Conservation (phyloP, 441 rosid species). For the Francoa sonchifolia region DNA sequence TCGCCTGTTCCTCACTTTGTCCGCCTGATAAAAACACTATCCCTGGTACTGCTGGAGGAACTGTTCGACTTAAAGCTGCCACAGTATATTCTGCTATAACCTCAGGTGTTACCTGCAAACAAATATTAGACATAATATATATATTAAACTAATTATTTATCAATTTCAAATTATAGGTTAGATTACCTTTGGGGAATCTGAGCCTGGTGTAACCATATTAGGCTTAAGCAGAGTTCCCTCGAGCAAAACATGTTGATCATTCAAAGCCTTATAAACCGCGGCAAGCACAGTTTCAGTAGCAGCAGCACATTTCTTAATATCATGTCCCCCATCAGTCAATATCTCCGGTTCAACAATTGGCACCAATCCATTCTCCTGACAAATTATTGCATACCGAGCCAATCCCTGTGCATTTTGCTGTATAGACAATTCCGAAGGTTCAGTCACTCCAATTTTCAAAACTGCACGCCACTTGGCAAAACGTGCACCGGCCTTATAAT, state of each 20-base stretch:
- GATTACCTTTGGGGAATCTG: slow-evolving; percentile 72
- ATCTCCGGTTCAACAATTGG: slow-evolving; percentile 94
- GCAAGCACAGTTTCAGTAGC: slow-evolving; percentile 76
- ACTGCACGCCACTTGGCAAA: slow-evolving; percentile 96
- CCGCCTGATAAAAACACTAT: slow-evolving; percentile 82
- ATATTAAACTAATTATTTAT: background rate
- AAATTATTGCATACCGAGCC: slow-evolving; percentile 86
- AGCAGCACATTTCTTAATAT: slow-evolving; percentile 70
- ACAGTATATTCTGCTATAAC: slow-evolving; percentile 66
- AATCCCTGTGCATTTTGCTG: slow-evolving; percentile 88
- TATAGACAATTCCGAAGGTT: slow-evolving; percentile 67
- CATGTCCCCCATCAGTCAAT: slow-evolving; percentile 72
- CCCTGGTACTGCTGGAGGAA: slow-evolving; percentile 84
- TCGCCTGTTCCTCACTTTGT: slow-evolving; percentile 88
- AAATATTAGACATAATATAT: background rate
- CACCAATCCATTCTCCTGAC: slow-evolving; percentile 87
- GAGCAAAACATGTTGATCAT: slow-evolving; percentile 86
- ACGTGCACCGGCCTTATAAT: slow-evolving; percentile 80
- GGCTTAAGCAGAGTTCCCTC: slow-evolving; percentile 94
- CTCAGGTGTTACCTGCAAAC: slow-evolving; percentile 44
- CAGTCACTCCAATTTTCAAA: slow-evolving; percentile 70
- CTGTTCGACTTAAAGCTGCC: slow-evolving; percentile 65
- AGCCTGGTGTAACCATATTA: slow-evolving; percentile 95
- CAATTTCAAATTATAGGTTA: background rate
- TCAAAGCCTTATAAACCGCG: slow-evolving; percentile 83